Evolutionary conservation across 768 basidiomycete genomes (phyloP).

Genomic region (Psilocybe subaeruginosa): DNA sequence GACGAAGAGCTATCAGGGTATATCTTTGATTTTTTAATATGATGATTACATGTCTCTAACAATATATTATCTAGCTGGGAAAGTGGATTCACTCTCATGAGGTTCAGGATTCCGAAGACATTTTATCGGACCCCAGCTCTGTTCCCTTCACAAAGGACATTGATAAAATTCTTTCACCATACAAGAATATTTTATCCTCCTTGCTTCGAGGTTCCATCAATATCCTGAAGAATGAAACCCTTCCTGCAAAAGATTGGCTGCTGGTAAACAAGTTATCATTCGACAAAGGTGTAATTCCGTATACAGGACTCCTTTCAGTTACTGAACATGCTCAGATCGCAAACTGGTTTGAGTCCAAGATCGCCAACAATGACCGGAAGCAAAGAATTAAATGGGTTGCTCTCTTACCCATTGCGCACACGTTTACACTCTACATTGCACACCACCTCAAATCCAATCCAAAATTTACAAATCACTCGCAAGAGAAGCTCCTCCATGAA

Average conservation of each 20-base stretch:
- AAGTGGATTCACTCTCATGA: conserved; percentile 27
- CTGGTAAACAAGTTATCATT: too few species aligned
- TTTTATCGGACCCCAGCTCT: conserved; percentile 22
- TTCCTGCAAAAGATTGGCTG: too few species aligned
- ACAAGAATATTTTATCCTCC: too few species aligned
- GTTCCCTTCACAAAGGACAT: conserved; percentile 22
- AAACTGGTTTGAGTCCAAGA: too few species aligned
- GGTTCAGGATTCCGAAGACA: conserved; percentile 19
- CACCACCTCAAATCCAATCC: conserved; percentile 1
- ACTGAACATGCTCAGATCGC: too few species aligned
- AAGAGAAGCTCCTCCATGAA: background rate
- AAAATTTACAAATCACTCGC: background rate
- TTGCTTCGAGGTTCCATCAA: too few species aligned
- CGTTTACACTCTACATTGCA: conserved; percentile 21
- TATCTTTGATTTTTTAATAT: background rate
- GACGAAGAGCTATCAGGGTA: conserved; percentile 17
- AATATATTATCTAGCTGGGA: conserved; percentile 21
- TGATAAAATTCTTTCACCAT: background rate
- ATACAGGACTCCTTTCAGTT: too few species aligned
- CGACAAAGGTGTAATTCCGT: too few species aligned
- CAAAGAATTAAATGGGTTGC: too few species aligned
- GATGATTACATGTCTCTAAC: background rate
- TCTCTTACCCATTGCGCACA: too few species aligned
- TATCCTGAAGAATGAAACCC: too few species aligned
- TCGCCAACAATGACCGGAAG: too few species aligned